Evolutionary conservation across 306 rosid species (phyloP).

Genomic region (Malus fusca): DNA sequence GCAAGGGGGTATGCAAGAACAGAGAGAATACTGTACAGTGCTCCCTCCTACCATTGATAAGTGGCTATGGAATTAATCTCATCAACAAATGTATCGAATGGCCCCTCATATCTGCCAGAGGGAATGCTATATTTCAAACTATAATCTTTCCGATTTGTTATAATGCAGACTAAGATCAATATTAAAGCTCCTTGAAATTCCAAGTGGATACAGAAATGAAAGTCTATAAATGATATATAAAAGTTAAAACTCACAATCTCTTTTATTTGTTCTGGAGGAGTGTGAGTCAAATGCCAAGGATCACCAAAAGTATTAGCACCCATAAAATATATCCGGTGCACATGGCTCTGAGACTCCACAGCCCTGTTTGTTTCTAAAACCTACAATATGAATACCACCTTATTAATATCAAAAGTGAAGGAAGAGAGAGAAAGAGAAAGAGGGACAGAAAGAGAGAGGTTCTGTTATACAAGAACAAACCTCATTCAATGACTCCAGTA

Average conservation of each 20-base stretch:
- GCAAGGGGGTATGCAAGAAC: constrained; percentile 83
- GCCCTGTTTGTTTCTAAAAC: constrained; percentile 97
- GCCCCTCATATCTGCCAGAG: constrained; percentile 73
- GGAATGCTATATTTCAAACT: constrained; percentile 23
- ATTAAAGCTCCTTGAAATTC: neutral
- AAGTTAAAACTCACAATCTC: constrained; percentile 66
- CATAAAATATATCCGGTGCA: constrained; percentile 92
- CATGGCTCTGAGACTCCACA: constrained; percentile 94
- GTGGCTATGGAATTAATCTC: constrained; percentile 88
- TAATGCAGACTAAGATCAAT: constrained; percentile 8
- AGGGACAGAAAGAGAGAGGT: neutral
- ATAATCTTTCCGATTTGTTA: neutral
- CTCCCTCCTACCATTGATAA: constrained; percentile 99
- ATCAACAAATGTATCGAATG: constrained; percentile 83
- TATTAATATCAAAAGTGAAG: constrained; percentile 10
- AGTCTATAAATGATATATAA: neutral
- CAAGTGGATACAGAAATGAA: neutral
- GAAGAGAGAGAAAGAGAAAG: no score
- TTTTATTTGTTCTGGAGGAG: constrained; percentile 81
- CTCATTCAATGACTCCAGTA: constrained; percentile 95
- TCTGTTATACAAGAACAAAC: constrained; percentile 17
- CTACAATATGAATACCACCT: constrained; percentile 23
- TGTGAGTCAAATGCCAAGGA: constrained; percentile 93
- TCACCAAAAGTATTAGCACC: constrained; percentile 96
- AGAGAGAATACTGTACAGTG: constrained; percentile 64